Conservation (phyloP, 225 moss, liverwort and hornwort species). For the Marchantia polymorpha region DNA sequence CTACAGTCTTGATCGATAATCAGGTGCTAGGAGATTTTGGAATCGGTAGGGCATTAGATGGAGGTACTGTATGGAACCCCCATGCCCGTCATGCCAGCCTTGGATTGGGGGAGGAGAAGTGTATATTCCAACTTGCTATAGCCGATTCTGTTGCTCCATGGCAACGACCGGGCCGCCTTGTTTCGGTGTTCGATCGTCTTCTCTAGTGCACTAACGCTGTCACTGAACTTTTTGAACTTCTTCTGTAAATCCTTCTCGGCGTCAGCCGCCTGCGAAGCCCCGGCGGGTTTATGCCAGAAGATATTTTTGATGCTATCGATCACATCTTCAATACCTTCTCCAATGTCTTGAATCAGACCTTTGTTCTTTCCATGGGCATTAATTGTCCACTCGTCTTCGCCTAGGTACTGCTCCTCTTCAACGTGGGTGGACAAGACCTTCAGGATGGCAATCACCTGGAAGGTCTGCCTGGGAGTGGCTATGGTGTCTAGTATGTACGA, state of each 20-base stretch:
- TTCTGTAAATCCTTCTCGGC: no score
- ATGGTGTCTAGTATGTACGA: background rate
- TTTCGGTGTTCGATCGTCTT: slow-evolving; percentile 31
- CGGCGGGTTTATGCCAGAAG: no score
- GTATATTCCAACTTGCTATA: slow-evolving; percentile 36
- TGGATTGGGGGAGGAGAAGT: slow-evolving; percentile 41
- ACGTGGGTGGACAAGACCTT: slow-evolving; percentile 22
- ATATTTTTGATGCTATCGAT: no score
- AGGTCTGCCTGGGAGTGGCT: background rate
- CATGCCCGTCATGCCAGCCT: slow-evolving; percentile 47
- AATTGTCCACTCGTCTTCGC: slow-evolving; percentile 6
- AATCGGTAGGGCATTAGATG: no score
- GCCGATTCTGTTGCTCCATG: slow-evolving; percentile 40
- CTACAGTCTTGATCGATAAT: no score
- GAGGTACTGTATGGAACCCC: slow-evolving; percentile 50
- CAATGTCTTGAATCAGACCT: background rate
- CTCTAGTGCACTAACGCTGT: slow-evolving; percentile 29
- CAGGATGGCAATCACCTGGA: slow-evolving; percentile 10
- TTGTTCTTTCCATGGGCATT: background rate
- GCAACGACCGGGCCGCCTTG: slow-evolving; percentile 11
- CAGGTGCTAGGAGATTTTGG: no score
- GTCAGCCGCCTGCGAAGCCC: no score
- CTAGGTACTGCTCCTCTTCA: slow-evolving; percentile 29
- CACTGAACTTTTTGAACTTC: slow-evolving; percentile 17
- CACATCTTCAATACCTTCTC: background rate